Evolutionary conservation across 139 green algal species (phyloP).

Genomic region (Dunaliella sp.): DNA sequence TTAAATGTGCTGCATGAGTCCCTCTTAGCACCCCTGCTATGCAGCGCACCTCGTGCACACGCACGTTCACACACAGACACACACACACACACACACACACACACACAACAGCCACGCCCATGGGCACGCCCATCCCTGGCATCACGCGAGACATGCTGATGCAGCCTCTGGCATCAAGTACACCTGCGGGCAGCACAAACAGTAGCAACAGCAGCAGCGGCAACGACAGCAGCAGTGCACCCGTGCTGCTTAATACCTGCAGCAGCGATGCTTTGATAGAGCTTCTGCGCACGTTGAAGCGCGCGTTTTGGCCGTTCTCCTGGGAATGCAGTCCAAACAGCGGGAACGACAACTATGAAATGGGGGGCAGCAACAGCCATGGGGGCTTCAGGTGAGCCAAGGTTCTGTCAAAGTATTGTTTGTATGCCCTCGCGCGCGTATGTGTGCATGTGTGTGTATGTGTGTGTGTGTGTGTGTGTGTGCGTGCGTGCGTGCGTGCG

Average conservation of each 20-base stretch:
- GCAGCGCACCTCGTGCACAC: too few species aligned
- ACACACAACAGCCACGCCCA: constrained; percentile 5
- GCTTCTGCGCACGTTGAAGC: constrained; percentile 75
- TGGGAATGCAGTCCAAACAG: constrained; percentile 55
- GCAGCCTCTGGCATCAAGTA: neutral
- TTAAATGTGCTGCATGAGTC: too few species aligned
- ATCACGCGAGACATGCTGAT: constrained; percentile 19
- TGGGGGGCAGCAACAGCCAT: constrained; percentile 30
- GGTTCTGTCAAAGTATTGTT: neutral
- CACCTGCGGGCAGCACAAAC: neutral
- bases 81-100: too few species aligned
- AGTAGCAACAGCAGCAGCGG: constrained; percentile 2
- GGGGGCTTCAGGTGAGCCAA: constrained; percentile 53
- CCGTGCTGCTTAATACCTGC: constrained; percentile 33
- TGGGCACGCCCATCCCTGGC: constrained; percentile 1
- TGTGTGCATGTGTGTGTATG: too few species aligned
- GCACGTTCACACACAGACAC: too few species aligned
- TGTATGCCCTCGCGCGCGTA: too few species aligned
- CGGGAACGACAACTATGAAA: neutral
- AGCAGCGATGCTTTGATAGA: constrained; percentile 59
- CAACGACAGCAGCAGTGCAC: constrained; percentile 8
- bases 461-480: too few species aligned
- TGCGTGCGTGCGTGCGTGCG: too few species aligned
- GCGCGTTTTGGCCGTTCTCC: constrained; percentile 79
- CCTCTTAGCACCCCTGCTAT: too few species aligned